Evolutionary conservation across 371 early-diverging fungal species (phyloP), one percentile per base, ranked within the genome.

Genomic region (Apophysomyces elegans): DNA sequence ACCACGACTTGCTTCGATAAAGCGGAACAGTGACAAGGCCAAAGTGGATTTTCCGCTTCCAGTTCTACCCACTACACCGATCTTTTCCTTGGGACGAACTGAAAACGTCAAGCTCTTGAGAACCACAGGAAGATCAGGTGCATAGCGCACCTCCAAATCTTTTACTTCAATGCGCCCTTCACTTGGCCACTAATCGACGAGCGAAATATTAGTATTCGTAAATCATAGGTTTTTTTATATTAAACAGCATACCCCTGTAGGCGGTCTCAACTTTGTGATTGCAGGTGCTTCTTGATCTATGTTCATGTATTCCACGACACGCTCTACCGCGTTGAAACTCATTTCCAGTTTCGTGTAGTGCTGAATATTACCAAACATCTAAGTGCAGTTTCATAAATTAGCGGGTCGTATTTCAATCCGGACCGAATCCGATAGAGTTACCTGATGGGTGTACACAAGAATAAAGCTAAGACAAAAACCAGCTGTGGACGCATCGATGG

Each of bases 391-490:
- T 7, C 32, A n/a, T 5, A 0, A 26, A 18, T 21, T 16, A 50
- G 7, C 21, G 9, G 79, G 61, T 88, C 86, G 46, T 26, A 26
- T 26, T 26, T 2, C 32, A 2, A 43, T 12, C n/a, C 9, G 46
- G 16, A 16, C 5, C 43, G 7, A 47, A 47, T n/a, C 7, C 47
- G 5, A 21, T 21, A 21, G 21, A 50, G 21, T 8, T 50, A 50
- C 54, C 54, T 50, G 54, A 9, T 50, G 54, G 1, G 92, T 92
- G 35, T 90, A 81, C 8, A 77, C 76, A 50, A 94, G 69, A 11
- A 94, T 90, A 70, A 91, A 90, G 21, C 84, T 79, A n/a, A 94
- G 79, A 7, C 87, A 82, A 35, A 92, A 75, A 60, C 90, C 93
- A 7, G 90, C 89, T 59, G 84, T 74, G 6, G 87, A 90, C 0